Percentiles rank a stretch among this genome's conserved stretches.
These are phyloP conservation scores for Flueggea neowawraea DNA, from an alignment of 441 rosid species.

Conservation along the genomic window DNA sequence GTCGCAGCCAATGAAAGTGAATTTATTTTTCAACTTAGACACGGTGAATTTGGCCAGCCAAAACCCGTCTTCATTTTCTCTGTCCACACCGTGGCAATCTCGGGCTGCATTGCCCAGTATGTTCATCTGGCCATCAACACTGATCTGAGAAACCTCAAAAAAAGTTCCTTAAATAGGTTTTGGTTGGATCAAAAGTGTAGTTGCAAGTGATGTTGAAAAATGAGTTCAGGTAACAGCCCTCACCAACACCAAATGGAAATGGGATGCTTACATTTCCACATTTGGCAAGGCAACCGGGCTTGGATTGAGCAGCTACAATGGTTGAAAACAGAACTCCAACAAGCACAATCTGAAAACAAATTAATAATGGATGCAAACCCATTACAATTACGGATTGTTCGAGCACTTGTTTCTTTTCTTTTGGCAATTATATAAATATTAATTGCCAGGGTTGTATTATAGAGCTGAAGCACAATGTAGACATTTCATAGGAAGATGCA, in stretches of 20 bases:
- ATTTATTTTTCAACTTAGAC: not conserved
- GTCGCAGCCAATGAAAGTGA: slow-evolving; percentile 13
- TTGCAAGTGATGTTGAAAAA: slow-evolving; percentile 8
- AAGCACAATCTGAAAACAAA: too few relatives aligned
- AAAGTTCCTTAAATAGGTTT: not conserved
- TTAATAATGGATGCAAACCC: too few relatives aligned
- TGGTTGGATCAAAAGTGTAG: not conserved
- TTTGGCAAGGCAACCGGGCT: not conserved
- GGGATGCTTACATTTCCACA: slow-evolving; percentile 19
- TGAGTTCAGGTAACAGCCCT: not conserved
- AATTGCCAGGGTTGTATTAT: too few relatives aligned
- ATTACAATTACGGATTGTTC: too few relatives aligned
- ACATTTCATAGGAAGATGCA: too few relatives aligned
- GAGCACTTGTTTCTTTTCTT: too few relatives aligned
- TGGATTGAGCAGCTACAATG: not conserved
- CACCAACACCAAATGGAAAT: slow-evolving; percentile 17
- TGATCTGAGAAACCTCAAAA: slow-evolving; percentile 4
- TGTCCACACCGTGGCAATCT: not conserved
- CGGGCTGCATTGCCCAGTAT: not conserved
- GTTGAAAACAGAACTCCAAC: not conserved
- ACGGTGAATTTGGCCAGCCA: not conserved
- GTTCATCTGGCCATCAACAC: slow-evolving; percentile 10
- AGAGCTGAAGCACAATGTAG: too few relatives aligned
- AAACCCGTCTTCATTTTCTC: not conserved
- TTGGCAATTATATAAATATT: too few relatives aligned